Conservation (phyloP, 2,329 filamentous ascomycete genomes). For the Chaetoscypha palmicola region DNA sequence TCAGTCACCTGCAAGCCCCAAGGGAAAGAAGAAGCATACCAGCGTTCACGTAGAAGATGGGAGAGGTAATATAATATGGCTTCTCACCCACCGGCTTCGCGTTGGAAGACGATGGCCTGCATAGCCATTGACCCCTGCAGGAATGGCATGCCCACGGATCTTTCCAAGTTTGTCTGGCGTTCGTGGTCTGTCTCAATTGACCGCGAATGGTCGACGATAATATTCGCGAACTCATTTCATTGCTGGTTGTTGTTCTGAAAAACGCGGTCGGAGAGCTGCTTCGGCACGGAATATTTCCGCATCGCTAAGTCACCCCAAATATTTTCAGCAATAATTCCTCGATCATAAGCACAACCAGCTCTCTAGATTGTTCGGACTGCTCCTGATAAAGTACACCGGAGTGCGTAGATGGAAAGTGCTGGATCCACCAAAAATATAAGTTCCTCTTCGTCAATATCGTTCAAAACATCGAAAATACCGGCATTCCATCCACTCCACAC, state of each 20-base stretch:
- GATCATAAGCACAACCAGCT: no score
- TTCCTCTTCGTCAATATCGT: slow-evolving; percentile 1
- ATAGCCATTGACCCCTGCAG: slow-evolving; percentile 13
- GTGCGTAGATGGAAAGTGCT: no score
- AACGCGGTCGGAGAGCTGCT: background rate
- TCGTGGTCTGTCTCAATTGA: slow-evolving; percentile 10
- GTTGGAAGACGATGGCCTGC: slow-evolving; percentile 15
- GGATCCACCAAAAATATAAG: no score
- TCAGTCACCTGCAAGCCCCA: background rate
- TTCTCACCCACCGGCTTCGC: slow-evolving; percentile 43
- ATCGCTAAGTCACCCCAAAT: slow-evolving; percentile 9
- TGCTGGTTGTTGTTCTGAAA: slow-evolving; percentile 1
- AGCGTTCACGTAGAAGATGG: slow-evolving; percentile 98
- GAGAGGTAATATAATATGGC: slow-evolving; percentile 91
- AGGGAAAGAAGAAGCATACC: slow-evolving; percentile 40
- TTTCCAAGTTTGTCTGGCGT: slow-evolving; percentile 3
- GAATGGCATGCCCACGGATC: slow-evolving; percentile 23
- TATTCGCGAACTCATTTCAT: slow-evolving; percentile 25
- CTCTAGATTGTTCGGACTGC: no score
- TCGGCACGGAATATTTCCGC: slow-evolving; percentile 2
- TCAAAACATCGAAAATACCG: background rate
- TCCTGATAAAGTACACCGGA: no score
- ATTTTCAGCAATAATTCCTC: no score
- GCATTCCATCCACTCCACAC: background rate
- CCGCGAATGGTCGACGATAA: slow-evolving; percentile 15